Base-by-base conservation (phyloP, 2,329 filamentous ascomycete genomes). In the Dryadomyces quercus-mongolicae region DNA sequence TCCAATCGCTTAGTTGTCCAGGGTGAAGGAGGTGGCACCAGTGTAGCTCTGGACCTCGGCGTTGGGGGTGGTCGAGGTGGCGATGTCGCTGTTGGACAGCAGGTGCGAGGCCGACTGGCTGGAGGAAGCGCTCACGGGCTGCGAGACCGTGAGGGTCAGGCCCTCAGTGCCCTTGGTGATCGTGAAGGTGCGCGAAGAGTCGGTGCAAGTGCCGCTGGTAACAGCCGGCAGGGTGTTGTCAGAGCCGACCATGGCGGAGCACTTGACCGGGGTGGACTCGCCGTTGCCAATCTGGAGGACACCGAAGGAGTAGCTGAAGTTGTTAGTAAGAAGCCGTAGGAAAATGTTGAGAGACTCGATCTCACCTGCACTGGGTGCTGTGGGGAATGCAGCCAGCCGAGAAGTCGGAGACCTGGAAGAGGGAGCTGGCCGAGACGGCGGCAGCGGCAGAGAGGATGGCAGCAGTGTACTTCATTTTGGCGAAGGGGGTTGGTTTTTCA, bases 11-110 rank as follows among this genome's bases (percentile, higher is more conserved):
- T 49, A 48, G 1, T 31, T 31, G 36, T 49, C 36, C 34, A 53
- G 51, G 45, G 16, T 42, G 51, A 53, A 53, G 18, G 42, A 38
- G 22, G 31, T 49, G 34, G 51, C 34, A 20, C 51, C 51, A 34
- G 5, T 21, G 51, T 53, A 53, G 34, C 5, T 18, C 44, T 53
- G n/a, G 45, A 43, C 13, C 36, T 53, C 13, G 45, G 51, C 51
- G 15, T 42, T 40, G 31, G 13, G 44, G 15, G 42, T 13, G 34
- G 5, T 49, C 15, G 21, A 9, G 2, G 20, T 49, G 5, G 1
- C 9, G 1, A 53, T 1, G 31, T 53, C 13, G 20, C 34, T 18
- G n/a, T 20, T 38, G 51, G 51, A 34, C 6, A 53, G 20, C 4
- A 53, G 20, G 45, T 53, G 51, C 13, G 44, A 25, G 36, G 12